These are phyloP conservation scores for Paramecium biaurelia DNA, from an alignment of 73 alveolate species.

Conservation along the genomic window DNA sequence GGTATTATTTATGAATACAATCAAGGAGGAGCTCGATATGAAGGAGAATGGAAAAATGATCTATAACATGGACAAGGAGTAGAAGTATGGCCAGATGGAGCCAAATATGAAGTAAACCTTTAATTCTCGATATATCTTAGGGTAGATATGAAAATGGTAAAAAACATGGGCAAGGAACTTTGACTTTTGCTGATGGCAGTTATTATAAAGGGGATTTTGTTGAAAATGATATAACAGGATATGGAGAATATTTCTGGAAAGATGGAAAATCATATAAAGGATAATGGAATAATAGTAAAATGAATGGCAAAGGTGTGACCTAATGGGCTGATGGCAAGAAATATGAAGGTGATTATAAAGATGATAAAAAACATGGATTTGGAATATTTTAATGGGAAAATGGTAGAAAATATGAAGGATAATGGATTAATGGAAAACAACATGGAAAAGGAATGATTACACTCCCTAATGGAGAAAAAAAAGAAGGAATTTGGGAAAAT, in stretches of 20 bases:
- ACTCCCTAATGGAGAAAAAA: conserved; percentile 27
- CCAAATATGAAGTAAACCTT: conserved; percentile 61
- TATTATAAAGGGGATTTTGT: conserved; percentile 61
- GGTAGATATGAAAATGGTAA: conserved; percentile 73
- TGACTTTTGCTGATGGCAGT: conserved; percentile 59
- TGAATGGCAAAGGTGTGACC: conserved; percentile 64
- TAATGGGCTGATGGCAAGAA: conserved; percentile 66
- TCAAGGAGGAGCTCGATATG: conserved; percentile 72
- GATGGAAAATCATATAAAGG: conserved; percentile 59
- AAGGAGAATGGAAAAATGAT: conserved; percentile 88
- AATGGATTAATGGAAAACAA: conserved; percentile 61
- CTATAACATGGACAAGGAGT: conserved; percentile 81
- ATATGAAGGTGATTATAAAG: conserved; percentile 60
- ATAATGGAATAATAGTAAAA: conserved; percentile 56
- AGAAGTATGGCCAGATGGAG: conserved; percentile 77
- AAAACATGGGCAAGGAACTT: conserved; percentile 76
- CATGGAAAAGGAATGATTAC: conserved; percentile 61
- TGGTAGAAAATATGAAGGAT: conserved; percentile 64
- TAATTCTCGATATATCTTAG: background rate
- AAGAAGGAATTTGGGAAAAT: conserved; percentile 62
- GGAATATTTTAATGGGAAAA: conserved; percentile 67
- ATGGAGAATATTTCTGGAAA: conserved; percentile 56
- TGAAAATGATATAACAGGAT: conserved; percentile 58
- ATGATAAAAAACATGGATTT: conserved; percentile 64
- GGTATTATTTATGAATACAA: conserved; percentile 23